Conservation (phyloP, 345 rosid genomes). For the Citrus reticulata region DNA sequence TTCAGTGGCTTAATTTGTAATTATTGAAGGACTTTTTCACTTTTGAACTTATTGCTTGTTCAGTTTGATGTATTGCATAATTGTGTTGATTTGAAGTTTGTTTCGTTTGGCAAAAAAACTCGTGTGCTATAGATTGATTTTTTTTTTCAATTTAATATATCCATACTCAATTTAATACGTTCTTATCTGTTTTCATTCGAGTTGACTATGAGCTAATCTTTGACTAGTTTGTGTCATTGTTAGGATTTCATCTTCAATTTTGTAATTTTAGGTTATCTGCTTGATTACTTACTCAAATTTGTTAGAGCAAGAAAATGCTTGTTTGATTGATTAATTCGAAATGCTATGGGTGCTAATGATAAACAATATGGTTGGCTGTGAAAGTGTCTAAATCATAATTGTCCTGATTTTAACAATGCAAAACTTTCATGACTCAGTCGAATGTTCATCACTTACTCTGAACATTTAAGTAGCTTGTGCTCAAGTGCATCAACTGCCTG, state of each 20-base stretch:
- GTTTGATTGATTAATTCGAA: not conserved
- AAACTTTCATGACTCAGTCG: too few species aligned
- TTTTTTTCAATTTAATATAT: not conserved
- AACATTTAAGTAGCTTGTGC: not conserved
- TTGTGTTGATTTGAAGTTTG: not conserved
- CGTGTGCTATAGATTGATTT: not conserved
- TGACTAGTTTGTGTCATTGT: not conserved
- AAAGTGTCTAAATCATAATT: not conserved
- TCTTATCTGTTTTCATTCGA: not conserved
- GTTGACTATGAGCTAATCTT: not conserved
- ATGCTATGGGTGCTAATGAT: not conserved
- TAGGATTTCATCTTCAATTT: not conserved
- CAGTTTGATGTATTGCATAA: not conserved
- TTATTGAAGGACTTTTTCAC: not conserved
- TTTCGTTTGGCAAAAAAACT: not conserved
- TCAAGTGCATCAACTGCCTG: not conserved
- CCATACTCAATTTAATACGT: not conserved
- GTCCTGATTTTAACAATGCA: not conserved
- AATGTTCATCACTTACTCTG: not conserved
- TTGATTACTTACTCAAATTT: not conserved
- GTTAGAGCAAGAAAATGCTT: not conserved
- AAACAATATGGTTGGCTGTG: not conserved
- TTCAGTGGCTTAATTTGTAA: conserved; percentile 6
- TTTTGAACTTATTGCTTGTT: not conserved
- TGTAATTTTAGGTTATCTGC: not conserved